Base-by-base conservation (phyloP, 345 rosid species). In the Eutrema yunnanense region DNA sequence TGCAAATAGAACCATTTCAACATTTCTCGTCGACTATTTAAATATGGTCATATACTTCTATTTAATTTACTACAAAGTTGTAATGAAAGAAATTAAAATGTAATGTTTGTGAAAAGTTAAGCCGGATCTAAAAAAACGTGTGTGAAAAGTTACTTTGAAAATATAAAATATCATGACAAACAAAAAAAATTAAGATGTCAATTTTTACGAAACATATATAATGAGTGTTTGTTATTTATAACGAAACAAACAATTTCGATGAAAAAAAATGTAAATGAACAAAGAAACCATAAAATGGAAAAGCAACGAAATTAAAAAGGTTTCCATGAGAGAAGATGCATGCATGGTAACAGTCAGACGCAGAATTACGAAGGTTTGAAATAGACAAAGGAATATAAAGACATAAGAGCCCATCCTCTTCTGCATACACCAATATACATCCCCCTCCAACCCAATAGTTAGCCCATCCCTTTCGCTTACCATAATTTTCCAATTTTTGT, bases 291-390 rank as follows among this genome's bases (percentile, higher is more conserved):
- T 6, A 6, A 34, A 34, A 34, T 34, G 38, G 38, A 34, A 6
- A 6, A 34, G 2, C 2, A 34, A 34, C 7, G 22, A 34, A 51
- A n/a, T n/a, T n/a, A n/a, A 8, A 37, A 14, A 50, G 0, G 19
- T 27, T 59, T 13, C 4, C 16, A 27, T 8, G 29, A 72, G 57
- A 48, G 67, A 67, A 66, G 78, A 66, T 74, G 73, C 72, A 66
- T 74, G 78, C 72, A 73, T 73, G 43, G 16, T 65, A 49, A 8
- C 47, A 6, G 60, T 73, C 59, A 65, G 2, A 29, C n/a, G 57
- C 65, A 65, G 8, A 38, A 1, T 29, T 57, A 73, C 65, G 77
- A 47, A 38, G 48, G 66, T 30, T 56, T 73, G 44, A 37, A 38
- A 58, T 0, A 56, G 60, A 65, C 60, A 73, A 65, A 38, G 12